phyloP scores from a whole-genome alignment of 2,329 filamentous ascomycete genomes.

The Xylaria sp. region DNA sequence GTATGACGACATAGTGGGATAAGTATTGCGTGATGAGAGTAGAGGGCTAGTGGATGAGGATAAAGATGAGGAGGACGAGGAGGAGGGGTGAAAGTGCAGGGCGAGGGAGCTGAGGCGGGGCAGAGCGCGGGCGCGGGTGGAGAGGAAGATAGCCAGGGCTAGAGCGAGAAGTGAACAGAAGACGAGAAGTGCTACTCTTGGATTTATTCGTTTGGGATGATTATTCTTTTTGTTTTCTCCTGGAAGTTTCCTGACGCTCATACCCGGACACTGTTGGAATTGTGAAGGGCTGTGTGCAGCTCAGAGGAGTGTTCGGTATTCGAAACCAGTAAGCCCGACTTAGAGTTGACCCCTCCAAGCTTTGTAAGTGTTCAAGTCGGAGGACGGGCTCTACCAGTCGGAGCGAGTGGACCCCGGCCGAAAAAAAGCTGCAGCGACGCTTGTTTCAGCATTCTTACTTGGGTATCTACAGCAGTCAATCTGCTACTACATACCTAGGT shows the following conservation, averaged over 20 bases:
- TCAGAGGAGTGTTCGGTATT: constrained; percentile 16
- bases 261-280: constrained; percentile 25
- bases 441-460: constrained; percentile 7
- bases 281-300: background rate
- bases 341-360: constrained; percentile 13
- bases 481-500: background rate
- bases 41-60: constrained; percentile 21
- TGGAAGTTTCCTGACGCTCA: constrained; percentile 36
- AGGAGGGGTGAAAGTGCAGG: constrained; percentile 42
- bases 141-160: constrained; percentile 47
- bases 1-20: constrained; percentile 60
- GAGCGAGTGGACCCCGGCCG: background rate
- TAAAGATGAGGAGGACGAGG: constrained; percentile 8
- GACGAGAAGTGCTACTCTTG: constrained; percentile 28
- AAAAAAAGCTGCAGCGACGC: background rate
- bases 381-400: background rate
- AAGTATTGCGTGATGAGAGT: constrained; percentile 34
- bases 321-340: constrained; percentile 24
- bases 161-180: constrained; percentile 43
- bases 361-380: constrained; percentile 7
- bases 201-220: constrained; percentile 20
- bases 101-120: constrained; percentile 48
- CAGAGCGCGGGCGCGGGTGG: constrained; percentile 44
- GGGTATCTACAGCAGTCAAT: background rate
- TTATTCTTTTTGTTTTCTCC: constrained; percentile 15